phyloP scores from a whole-genome alignment of 257 asterid genomes.

The Capsicum rhomboideum region DNA sequence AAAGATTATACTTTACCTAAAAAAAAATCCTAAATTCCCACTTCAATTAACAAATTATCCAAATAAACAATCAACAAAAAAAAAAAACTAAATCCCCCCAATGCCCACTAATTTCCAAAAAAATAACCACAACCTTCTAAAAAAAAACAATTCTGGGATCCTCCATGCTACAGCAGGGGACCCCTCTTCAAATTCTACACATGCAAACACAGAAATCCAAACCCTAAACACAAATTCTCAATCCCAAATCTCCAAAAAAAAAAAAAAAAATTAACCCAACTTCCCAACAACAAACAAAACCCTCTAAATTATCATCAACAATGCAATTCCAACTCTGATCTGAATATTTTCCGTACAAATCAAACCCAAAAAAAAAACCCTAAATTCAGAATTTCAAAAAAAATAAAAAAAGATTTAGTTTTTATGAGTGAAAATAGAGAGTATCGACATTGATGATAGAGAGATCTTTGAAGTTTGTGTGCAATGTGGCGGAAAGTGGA shows the following conservation, averaged over 20 bases:
- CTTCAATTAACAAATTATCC: constrained; percentile 2
- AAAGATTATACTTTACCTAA: neutral
- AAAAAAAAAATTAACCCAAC: neutral
- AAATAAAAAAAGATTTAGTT: neutral
- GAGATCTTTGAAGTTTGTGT: constrained; percentile 6
- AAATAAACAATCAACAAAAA: neutral
- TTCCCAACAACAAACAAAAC: neutral
- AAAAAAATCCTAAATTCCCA: neutral
- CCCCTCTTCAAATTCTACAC: constrained; percentile 18
- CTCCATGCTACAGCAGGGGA: constrained; percentile 31
- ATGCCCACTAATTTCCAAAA: neutral
- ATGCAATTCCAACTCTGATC: constrained; percentile 16
- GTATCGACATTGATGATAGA: constrained; percentile 11
- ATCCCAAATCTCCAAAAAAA: neutral
- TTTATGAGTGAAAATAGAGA: neutral
- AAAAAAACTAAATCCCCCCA: neutral
- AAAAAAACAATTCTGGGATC: constrained; percentile 11
- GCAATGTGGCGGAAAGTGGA: constrained; percentile 9
- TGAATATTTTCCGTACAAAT: neutral
- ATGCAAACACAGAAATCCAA: constrained; percentile 16
- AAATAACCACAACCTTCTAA: neutral
- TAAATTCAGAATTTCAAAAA: neutral
- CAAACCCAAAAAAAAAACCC: neutral
- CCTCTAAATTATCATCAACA: neutral
- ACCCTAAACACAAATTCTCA: constrained; percentile 11